phyloP scores from a whole-genome alignment of 2,329 filamentous ascomycete species.

The Fusarium pseudonygamai region DNA sequence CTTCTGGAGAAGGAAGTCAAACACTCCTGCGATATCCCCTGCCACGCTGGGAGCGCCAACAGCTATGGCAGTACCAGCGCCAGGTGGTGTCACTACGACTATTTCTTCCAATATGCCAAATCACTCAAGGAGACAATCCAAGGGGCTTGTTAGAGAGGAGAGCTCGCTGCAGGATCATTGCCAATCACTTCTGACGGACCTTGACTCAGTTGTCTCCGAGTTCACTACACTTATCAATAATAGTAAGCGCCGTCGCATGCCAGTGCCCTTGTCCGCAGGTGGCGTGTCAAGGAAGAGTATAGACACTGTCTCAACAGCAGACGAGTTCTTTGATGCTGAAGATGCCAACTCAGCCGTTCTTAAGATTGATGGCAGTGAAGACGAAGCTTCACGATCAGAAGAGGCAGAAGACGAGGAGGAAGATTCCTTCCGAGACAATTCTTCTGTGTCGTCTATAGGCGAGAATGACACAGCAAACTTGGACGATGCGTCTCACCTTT shows the following conservation, averaged over 20 bases:
- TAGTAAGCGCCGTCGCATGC: constrained; percentile 79
- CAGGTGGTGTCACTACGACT: constrained; percentile 47
- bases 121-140: constrained; percentile 50
- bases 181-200: constrained; percentile 81
- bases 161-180: constrained; percentile 82
- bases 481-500: constrained; percentile 71
- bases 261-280: constrained; percentile 60
- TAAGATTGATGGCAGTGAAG: constrained; percentile 76
- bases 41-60: constrained; percentile 52
- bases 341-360: constrained; percentile 73
- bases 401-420: constrained; percentile 60
- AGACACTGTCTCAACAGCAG: constrained; percentile 78
- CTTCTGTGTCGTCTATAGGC: constrained; percentile 67
- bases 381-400: constrained; percentile 68
- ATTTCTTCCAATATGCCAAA: constrained; percentile 46
- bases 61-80: constrained; percentile 54
- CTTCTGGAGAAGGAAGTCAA: constrained; percentile 94
- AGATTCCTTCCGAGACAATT: constrained; percentile 62
- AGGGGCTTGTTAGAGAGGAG: constrained; percentile 60
- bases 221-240: constrained; percentile 81
- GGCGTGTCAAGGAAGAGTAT: constrained; percentile 69
- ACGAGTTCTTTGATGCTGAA: constrained; percentile 96
- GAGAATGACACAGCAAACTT: constrained; percentile 67
- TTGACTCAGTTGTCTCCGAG: constrained; percentile 84
- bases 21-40: constrained; percentile 57